Base-by-base conservation (phyloP, 2,329 filamentous ascomycete species). In the Cryphonectria carpinicola region DNA sequence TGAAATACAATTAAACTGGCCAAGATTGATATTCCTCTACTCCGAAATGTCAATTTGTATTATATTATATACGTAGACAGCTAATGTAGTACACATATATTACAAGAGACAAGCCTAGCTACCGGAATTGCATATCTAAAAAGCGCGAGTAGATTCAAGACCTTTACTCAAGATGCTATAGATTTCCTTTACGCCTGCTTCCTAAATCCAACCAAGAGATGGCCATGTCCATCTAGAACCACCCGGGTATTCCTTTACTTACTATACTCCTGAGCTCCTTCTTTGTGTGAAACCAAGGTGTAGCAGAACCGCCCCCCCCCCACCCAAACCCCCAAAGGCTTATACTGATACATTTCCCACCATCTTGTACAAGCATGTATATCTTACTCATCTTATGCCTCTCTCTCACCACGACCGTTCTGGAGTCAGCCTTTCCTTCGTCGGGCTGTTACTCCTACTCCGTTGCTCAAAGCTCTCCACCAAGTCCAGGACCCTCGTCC, bases 401-500 rank as follows among this genome's bases (percentile, higher is more conserved):
- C 19, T 37, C 32, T 37, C 58, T 65, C 46, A 69, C 32, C 43
- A 49, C 17, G 61, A 46, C 37, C 58, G 64, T n/a, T 68, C 72
- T 7, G 58, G 28, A 7, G 58, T 28, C 14, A 52, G 35, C 32
- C 66, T 56, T 5, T 63, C 66, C 66, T 63, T 68, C 5, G 66
- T 76, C 32, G 84, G 80, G 71, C 84, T 87, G 5, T 74, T 77
- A 35, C 82, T 81, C 58, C 81, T 79, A 72, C 83, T 86, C 68
- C 79, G 77, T 46, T 77, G 82, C 81, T 89, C 87, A 71, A 89
- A 82, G 71, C 80, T 83, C 75, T 89, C 82, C 54, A 89, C 86
- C 86, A 89, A 88, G 62, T 83, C 81, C 63, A 87, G 76, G 39
- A 89, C 87, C 49, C 82, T 78, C 19, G 84, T 84, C 73, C 80